Conservation (phyloP, 768 basidiomycete species). For the Naganishia vaughanmartiniae region DNA sequence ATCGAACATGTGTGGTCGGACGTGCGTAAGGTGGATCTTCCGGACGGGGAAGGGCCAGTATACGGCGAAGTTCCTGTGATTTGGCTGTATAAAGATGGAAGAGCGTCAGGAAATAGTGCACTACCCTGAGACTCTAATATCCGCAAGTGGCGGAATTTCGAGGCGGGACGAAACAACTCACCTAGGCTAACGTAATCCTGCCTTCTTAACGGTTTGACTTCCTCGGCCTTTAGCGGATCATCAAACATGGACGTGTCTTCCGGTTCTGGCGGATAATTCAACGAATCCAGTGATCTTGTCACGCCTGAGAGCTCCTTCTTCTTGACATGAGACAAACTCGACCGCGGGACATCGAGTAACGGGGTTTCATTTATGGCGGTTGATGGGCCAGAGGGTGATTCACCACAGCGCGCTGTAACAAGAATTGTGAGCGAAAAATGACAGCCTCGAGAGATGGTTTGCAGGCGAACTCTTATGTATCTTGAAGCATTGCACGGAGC, state of each 20-base stretch:
- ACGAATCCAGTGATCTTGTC: constrained; percentile 12
- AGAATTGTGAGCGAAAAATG: neutral
- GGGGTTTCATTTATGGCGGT: constrained; percentile 1
- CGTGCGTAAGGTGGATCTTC: constrained; percentile 17
- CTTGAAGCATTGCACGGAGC: constrained; percentile 22
- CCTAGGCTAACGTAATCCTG: constrained; percentile 18
- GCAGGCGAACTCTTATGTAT: neutral
- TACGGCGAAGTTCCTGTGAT: constrained; percentile 7
- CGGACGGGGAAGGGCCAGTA: constrained; percentile 3
- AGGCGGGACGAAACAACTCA: neutral
- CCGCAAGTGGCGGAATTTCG: neutral
- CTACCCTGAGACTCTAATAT: neutral
- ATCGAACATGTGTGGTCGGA: constrained; percentile 4
- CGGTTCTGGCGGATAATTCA: constrained; percentile 7
- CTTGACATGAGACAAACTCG: neutral
- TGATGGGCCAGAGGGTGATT: constrained; percentile 13
- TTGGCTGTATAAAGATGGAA: neutral
- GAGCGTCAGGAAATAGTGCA: neutral
- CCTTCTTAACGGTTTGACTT: constrained; percentile 14
- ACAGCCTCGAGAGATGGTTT: neutral
- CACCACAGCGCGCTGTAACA: constrained; percentile 10
- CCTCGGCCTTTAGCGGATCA: constrained; percentile 12
- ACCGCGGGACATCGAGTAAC: neutral
- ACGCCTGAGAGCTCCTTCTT: constrained; percentile 4
- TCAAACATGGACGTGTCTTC: constrained; percentile 6